Conservation (phyloP, 139 green algal species). For the Picochlorum sp. region DNA sequence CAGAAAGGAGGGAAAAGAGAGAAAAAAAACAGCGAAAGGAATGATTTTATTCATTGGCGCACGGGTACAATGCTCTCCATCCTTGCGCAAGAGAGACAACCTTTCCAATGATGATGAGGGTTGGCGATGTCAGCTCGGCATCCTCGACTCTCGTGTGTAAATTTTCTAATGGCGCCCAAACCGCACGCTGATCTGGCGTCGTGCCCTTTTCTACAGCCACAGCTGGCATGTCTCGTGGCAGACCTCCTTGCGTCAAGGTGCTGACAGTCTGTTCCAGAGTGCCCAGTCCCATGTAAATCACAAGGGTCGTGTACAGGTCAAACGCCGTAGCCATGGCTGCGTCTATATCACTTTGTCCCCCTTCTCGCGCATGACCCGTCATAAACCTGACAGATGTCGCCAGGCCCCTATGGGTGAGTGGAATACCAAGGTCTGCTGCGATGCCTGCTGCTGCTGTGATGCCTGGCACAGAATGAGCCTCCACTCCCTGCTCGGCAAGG, state of each 20-base stretch:
- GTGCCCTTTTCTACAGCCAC: slow-evolving; percentile 94
- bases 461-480: slow-evolving; percentile 81
- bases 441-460: slow-evolving; percentile 69
- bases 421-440: slow-evolving; percentile 76
- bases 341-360: slow-evolving; percentile 62
- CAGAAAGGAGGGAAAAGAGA: not conserved
- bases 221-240: slow-evolving; percentile 60
- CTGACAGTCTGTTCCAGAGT: slow-evolving; percentile 69
- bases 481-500: slow-evolving; percentile 65
- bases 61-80: slow-evolving; percentile 31
- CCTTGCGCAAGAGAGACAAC: slow-evolving; percentile 59
- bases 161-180: slow-evolving; percentile 54
- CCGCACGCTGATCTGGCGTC: slow-evolving; percentile 67
- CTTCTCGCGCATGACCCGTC: slow-evolving; percentile 84
- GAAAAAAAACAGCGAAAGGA: not conserved
- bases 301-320: slow-evolving; percentile 86
- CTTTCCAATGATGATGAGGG: slow-evolving; percentile 86
- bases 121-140: slow-evolving; percentile 72
- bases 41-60: not conserved
- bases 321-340: slow-evolving; percentile 38
- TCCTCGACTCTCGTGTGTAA: slow-evolving; percentile 38
- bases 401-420: slow-evolving; percentile 90
- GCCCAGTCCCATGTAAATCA: slow-evolving; percentile 97
- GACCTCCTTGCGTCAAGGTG: slow-evolving; percentile 53
- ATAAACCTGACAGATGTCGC: slow-evolving; percentile 84